phyloP scores from a whole-genome alignment of 345 rosid genomes.

The Angophora floribunda region DNA sequence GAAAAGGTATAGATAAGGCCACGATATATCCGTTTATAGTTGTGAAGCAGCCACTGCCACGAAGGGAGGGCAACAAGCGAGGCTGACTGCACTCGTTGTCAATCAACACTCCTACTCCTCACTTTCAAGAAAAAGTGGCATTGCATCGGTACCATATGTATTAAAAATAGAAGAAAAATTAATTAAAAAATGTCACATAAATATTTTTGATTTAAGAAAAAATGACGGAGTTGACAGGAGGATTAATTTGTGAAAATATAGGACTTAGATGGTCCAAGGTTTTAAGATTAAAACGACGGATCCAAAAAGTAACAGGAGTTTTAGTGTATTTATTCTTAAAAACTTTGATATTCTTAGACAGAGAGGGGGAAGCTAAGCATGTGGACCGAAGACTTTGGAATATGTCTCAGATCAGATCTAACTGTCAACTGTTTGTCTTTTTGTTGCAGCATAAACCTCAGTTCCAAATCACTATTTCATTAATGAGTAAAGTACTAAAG shows the following conservation, averaged over 20 bases:
- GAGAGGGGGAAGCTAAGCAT: background rate
- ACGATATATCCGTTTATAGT: too few relatives aligned
- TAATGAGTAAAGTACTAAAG: background rate
- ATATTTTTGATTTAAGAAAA: background rate
- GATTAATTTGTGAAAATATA: too few relatives aligned
- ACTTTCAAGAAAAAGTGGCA: background rate
- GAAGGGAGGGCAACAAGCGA: background rate
- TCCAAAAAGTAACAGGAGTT: background rate
- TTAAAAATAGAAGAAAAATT: background rate
- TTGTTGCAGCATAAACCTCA: background rate
- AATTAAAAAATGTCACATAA: background rate
- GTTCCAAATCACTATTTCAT: background rate
- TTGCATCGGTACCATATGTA: background rate
- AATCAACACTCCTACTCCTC: background rate
- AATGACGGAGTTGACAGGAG: too few relatives aligned
- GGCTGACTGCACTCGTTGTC: too few relatives aligned
- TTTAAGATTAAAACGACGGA: background rate
- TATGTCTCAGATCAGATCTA: background rate
- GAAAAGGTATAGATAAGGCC: background rate
- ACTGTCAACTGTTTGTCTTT: background rate
- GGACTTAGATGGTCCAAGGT: too few relatives aligned
- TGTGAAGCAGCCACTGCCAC: background rate
- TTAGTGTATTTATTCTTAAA: background rate
- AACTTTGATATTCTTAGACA: background rate
- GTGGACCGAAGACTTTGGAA: background rate